A percentile compares a stretch with the other conserved stretches of the same genome.
phyloP scores from a whole-genome alignment of 2,329 filamentous ascomycete genomes.

The Penicillium brevicompactum region DNA sequence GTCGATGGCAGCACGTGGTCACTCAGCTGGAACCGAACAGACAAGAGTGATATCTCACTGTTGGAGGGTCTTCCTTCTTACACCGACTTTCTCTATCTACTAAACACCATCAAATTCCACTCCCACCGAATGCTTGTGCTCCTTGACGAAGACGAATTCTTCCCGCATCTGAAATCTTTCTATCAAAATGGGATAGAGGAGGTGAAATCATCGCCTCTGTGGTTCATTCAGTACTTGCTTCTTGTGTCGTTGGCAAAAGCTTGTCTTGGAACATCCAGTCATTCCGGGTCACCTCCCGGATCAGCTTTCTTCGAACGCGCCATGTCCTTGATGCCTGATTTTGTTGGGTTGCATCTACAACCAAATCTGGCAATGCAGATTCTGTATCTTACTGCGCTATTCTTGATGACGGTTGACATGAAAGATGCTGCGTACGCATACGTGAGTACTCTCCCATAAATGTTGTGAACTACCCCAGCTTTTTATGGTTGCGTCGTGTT shows the following conservation, averaged over 20 bases:
- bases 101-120: conserved; percentile 9
- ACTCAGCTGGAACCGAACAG: conserved; percentile 4
- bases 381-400: not conserved
- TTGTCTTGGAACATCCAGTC: not conserved
- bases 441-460: not conserved
- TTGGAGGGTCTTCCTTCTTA: conserved; percentile 8
- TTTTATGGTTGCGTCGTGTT: no score
- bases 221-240: not conserved
- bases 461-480: no score
- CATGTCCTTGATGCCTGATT: not conserved
- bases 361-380: not conserved
- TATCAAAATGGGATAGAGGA: conserved; percentile 8
- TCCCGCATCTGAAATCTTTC: conserved; percentile 8
- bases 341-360: not conserved
- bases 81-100: conserved; percentile 7
- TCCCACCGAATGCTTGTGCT: conserved; percentile 10
- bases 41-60: not conserved
- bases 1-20: conserved; percentile 11
- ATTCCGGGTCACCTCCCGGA: not conserved
- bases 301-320: not conserved
- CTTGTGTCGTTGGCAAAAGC: not conserved
- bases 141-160: conserved; percentile 10
- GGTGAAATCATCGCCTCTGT: not conserved
- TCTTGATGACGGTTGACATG: conserved; percentile 1
- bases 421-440: conserved; percentile 2